These are phyloP conservation scores for Apiospora pterosperma DNA, from an alignment of 2,329 filamentous ascomycete species.

Conservation along the genomic window DNA sequence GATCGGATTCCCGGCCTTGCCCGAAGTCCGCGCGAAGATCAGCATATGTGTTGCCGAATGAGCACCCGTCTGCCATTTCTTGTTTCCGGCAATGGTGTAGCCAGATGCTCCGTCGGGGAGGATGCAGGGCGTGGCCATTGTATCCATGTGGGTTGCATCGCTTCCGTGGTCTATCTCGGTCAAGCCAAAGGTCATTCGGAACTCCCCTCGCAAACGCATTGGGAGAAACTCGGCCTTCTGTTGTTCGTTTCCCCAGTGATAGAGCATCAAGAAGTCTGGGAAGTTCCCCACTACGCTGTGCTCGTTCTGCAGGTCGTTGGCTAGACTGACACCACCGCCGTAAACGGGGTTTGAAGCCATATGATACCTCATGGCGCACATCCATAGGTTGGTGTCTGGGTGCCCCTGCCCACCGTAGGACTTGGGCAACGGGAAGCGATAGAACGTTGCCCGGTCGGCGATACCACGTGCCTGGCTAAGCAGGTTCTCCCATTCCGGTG, in stretches of 20 bases:
- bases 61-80: conserved; percentile 65
- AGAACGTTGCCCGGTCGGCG: conserved; percentile 59
- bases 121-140: conserved; percentile 41
- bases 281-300: conserved; percentile 62
- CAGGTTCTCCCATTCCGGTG: conserved; percentile 55
- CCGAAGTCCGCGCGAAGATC: conserved; percentile 57
- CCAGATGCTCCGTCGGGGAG: conserved; percentile 38
- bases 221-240: conserved; percentile 53
- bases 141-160: conserved; percentile 61
- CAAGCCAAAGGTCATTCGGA: conserved; percentile 58
- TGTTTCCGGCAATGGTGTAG: conserved; percentile 54
- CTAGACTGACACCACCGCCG: conserved; percentile 50
- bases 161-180: conserved; percentile 61
- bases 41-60: conserved; percentile 60
- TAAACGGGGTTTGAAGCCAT: conserved; percentile 47
- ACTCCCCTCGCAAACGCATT: conserved; percentile 47
- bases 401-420: conserved; percentile 34
- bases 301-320: conserved; percentile 63
- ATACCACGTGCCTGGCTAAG: conserved; percentile 44
- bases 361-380: conserved; percentile 60
- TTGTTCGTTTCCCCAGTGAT: conserved; percentile 53
- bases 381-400: conserved; percentile 54
- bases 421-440: conserved; percentile 53
- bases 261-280: conserved; percentile 59
- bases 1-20: conserved; percentile 45